These are phyloP conservation scores for Sporothrix pallida DNA, from an alignment of 2,329 filamentous ascomycete species.

Conservation along the genomic window DNA sequence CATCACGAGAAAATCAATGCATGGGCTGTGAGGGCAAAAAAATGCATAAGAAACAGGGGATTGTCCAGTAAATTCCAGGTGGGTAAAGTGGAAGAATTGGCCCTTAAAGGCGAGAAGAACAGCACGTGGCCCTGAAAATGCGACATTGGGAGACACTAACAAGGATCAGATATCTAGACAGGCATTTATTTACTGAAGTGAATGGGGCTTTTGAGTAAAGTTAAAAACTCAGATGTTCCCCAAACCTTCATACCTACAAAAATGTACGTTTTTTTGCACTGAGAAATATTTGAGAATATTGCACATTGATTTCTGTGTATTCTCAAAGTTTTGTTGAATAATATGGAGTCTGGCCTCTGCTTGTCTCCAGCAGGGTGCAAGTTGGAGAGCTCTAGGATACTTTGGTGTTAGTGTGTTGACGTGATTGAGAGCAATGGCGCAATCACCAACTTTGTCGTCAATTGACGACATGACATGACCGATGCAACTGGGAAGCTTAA, in stretches of 20 bases:
- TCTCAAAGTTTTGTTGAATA: no score
- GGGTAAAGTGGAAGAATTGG: constrained; percentile 8
- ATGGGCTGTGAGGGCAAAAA: background rate
- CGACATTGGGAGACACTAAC: background rate
- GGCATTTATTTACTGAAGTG: no score
- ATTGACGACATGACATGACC: constrained; percentile 10
- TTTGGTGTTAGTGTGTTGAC: constrained; percentile 21
- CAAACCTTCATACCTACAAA: no score
- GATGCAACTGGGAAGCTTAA: background rate
- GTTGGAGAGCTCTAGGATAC: background rate
- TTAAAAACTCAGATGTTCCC: no score
- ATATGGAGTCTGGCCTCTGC: no score
- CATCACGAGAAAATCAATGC: background rate
- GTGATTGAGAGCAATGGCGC: constrained; percentile 23
- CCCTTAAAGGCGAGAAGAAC: background rate
- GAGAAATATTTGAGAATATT: no score
- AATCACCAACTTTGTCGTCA: background rate
- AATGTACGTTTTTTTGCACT: no score
- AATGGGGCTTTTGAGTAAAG: no score
- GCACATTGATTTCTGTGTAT: no score
- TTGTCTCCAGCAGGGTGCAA: background rate
- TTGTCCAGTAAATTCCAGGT: background rate
- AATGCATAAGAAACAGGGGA: background rate
- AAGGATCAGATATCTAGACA: no score
- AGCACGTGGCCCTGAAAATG: background rate